Conservation (phyloP, 2,329 filamentous ascomycete species). For the Hypoxylon sp. region DNA sequence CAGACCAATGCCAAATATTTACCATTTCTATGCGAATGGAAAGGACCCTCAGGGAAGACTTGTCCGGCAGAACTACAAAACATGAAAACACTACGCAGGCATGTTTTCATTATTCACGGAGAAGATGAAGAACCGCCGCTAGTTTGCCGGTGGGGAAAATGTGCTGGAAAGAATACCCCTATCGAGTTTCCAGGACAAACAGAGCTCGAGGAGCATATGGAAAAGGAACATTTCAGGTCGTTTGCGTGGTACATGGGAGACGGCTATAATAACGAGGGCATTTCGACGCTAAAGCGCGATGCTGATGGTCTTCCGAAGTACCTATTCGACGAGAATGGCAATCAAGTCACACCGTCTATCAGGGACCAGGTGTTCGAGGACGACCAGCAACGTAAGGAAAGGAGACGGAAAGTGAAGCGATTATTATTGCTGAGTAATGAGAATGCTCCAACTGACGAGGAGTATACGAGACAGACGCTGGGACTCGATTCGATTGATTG, state of each 20-base stretch:
- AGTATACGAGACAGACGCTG: slow-evolving; percentile 53
- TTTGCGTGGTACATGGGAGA: slow-evolving; percentile 73
- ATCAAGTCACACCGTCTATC: slow-evolving; percentile 72
- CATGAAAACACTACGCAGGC: slow-evolving; percentile 69
- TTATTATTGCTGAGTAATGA: slow-evolving; percentile 62
- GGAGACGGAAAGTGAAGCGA: slow-evolving; percentile 61
- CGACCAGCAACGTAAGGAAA: slow-evolving; percentile 60
- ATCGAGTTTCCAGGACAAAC: slow-evolving; percentile 45
- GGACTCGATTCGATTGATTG: slow-evolving; percentile 41
- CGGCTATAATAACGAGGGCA: slow-evolving; percentile 64
- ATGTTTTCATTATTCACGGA: slow-evolving; percentile 67
- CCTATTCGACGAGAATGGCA: slow-evolving; percentile 66
- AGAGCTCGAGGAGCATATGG: slow-evolving; percentile 66
- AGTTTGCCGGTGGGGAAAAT: slow-evolving; percentile 61
- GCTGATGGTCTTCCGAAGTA: slow-evolving; percentile 61
- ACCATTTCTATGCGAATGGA: slow-evolving; percentile 73
- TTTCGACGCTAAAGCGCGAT: slow-evolving; percentile 45
- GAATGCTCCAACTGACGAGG: slow-evolving; percentile 62
- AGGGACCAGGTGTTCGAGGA: slow-evolving; percentile 67
- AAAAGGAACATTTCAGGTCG: slow-evolving; percentile 67
- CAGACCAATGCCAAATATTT: slow-evolving; percentile 61
- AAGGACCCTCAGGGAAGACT: slow-evolving; percentile 45
- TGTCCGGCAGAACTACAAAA: slow-evolving; percentile 75
- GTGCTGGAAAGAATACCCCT: slow-evolving; percentile 49
- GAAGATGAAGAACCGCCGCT: slow-evolving; percentile 35